These are phyloP conservation scores for Erodium chrysanthum DNA, from an alignment of 441 rosid species.

Conservation along the genomic window DNA sequence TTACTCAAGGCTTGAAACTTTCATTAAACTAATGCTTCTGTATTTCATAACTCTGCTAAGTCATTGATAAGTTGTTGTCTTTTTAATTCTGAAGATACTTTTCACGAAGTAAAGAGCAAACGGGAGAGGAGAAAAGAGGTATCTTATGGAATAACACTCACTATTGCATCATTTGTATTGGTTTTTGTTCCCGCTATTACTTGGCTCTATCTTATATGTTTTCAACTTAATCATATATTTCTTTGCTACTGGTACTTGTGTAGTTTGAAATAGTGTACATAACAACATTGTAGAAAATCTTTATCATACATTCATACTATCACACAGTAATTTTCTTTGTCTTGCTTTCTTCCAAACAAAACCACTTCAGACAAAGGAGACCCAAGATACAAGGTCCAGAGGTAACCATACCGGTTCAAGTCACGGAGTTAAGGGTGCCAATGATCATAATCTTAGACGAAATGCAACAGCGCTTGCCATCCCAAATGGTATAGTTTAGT, in stretches of 20 bases:
- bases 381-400: conserved; percentile 28
- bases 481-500: conserved; percentile 26
- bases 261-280: neutral
- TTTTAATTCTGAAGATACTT: conserved; percentile 35
- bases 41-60: neutral
- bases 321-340: neutral
- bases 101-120: conserved; percentile 56
- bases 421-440: conserved; percentile 23
- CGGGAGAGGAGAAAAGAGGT: conserved; percentile 55
- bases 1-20: neutral
- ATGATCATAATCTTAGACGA: conserved; percentile 22
- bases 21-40: neutral
- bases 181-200: neutral
- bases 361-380: conserved; percentile 31
- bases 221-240: neutral
- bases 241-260: neutral
- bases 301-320: neutral
- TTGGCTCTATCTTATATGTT: neutral
- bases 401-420: conserved; percentile 16
- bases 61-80: conserved; percentile 11
- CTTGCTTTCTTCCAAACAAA: neutral
- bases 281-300: neutral
- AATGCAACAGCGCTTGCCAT: conserved; percentile 15
- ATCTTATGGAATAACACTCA: neutral
- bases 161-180: neutral